Evolutionary conservation across 2,329 filamentous ascomycete genomes (phyloP).

Genomic region (Annulohypoxylon truncatum): DNA sequence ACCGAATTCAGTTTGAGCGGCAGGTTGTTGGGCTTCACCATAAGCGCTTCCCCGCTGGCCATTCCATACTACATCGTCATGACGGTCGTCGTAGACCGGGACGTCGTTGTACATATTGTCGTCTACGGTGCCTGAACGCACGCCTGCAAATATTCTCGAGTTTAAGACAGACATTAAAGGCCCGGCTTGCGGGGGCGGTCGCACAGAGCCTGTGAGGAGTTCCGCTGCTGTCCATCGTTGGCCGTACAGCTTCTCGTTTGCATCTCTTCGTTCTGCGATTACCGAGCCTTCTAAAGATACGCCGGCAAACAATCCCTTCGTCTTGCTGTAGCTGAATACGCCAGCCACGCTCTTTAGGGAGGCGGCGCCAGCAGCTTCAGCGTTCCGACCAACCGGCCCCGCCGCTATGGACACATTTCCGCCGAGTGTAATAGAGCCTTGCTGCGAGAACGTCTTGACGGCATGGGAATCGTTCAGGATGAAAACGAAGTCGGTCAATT

Average conservation of each 20-base stretch:
- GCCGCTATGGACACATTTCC: conserved; percentile 97
- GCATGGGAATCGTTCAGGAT: conserved; percentile 93
- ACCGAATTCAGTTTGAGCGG: conserved; percentile 61
- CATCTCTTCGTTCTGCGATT: conserved; percentile 93
- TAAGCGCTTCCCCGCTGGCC: conserved; percentile 76
- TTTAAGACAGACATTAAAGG: conserved; percentile 88
- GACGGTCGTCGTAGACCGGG: conserved; percentile 85
- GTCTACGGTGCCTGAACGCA: conserved; percentile 58
- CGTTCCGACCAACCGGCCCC: conserved; percentile 92
- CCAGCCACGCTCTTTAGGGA: conserved; percentile 89
- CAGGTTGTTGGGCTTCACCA: conserved; percentile 50
- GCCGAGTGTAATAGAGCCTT: conserved; percentile 89
- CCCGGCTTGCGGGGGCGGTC: conserved; percentile 82
- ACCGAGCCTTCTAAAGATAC: conserved; percentile 94
- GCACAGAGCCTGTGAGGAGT: conserved; percentile 81
- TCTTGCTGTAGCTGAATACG: conserved; percentile 97
- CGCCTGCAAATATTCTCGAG: conserved; percentile 83
- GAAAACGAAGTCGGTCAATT: conserved; percentile 95
- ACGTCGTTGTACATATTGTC: conserved; percentile 92
- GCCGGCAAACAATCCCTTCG: conserved; percentile 95
- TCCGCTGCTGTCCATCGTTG: conserved; percentile 83
- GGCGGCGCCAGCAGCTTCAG: conserved; percentile 93
- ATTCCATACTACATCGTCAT: conserved; percentile 88
- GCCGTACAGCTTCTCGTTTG: conserved; percentile 96
- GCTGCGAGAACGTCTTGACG: conserved; percentile 93